Base-by-base conservation (phyloP, 78 protist genomes). In the Monocercomonoides exilis region DNA sequence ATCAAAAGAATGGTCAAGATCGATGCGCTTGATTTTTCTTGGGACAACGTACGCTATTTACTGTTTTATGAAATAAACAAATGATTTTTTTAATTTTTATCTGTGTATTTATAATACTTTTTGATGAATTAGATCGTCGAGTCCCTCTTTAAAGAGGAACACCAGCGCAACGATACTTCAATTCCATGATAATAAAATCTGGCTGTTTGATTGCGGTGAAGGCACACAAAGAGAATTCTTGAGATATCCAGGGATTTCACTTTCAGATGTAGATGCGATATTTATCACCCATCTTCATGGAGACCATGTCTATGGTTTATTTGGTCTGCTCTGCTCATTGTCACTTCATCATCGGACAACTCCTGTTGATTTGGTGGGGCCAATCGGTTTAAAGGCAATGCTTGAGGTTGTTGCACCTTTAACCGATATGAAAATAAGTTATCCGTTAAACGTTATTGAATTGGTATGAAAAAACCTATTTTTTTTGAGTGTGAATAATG, bases 201-300 rank as follows among this genome's bases (percentile, higher is more conserved):
- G 82, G 82, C 82, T 79, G 42, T 79, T 79, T 79, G 82, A 79
- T 21, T 79, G 82, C 36, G 82, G 82, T 5, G 82, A 79, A 79
- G 82, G 82, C 42, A 79, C 82, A 5, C 82, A 79, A 6, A 33
- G 82, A 33, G 43, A 79, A 21, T 6, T 79, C 21, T 41, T 79
- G 5, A 21, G 5, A 79, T 79, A 79, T 21, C 82, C 82, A 79
- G 42, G 5, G 11, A 33, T 79, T 32, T 4, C 6, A 38, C 21
- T 32, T 6, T 6, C 6, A 4, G 45, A 32, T 33, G 21, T 79
- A 5, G 82, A 79, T 79, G 82, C 36, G 45, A 79, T 79, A 5
- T 79, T 79, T 41, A 79, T 79, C 21, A 79, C 82, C 43, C 82
- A 79, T 79, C 82, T 79, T 21, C 82, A 79, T 21, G 82, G 82